These are phyloP conservation scores for Isatis tinctoria DNA, from an alignment of 345 rosid genomes.

Conservation along the genomic window DNA sequence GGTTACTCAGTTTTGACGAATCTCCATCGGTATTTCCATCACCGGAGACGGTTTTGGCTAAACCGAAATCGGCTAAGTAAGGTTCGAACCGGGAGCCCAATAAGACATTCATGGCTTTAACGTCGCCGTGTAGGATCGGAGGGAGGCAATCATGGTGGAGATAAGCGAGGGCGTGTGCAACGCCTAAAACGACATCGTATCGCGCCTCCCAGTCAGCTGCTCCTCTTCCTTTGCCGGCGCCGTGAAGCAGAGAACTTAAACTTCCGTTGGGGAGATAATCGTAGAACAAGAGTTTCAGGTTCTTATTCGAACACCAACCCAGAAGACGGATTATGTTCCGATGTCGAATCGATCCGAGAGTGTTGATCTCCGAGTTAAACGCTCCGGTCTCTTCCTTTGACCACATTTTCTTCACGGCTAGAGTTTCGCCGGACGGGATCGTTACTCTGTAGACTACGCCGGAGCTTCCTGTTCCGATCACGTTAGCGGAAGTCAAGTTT, in stretches of 20 bases:
- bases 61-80: constrained; percentile 86
- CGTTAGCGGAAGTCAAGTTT: constrained; percentile 68
- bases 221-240: constrained; percentile 69
- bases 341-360: constrained; percentile 84
- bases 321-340: constrained; percentile 74
- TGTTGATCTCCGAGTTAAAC: constrained; percentile 72
- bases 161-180: constrained; percentile 86
- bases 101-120: constrained; percentile 87
- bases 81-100: constrained; percentile 67
- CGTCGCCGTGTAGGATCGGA: constrained; percentile 86
- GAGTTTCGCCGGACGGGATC: constrained; percentile 59
- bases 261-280: constrained; percentile 95
- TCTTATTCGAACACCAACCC: constrained; percentile 77
- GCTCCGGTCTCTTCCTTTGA: constrained; percentile 77
- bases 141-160: constrained; percentile 92
- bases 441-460: constrained; percentile 86
- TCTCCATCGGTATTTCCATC: constrained; percentile 23
- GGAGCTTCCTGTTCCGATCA: constrained; percentile 95
- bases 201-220: constrained; percentile 83
- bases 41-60: constrained; percentile 52
- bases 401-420: constrained; percentile 98
- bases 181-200: constrained; percentile 69
- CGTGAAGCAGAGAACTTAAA: constrained; percentile 81
- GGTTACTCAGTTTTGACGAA: constrained; percentile 42
- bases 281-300: constrained; percentile 75